Base-by-base conservation (phyloP, 2,329 filamentous ascomycete species). In the Botrytis fragariae region DNA sequence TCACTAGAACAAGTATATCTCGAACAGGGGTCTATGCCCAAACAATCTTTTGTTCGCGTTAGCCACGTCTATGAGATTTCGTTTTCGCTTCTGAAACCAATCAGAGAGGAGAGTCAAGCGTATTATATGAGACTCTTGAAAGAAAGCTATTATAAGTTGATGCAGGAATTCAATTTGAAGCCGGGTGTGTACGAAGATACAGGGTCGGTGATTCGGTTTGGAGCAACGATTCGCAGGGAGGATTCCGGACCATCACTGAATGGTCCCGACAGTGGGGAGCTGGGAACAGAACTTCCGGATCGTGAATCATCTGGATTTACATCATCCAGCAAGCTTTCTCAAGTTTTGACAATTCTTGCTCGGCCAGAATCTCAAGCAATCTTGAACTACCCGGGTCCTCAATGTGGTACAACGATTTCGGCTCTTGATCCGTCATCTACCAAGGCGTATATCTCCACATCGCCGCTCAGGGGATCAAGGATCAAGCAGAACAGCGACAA, bases 391-490 rank as follows among this genome's bases (percentile, higher is more conserved):
- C 10, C 10, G 1, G 9, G 14, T 39, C 9, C 2, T 18, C 32
- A 37, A 61, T 0, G n/a, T n/a, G 10, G 5, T 3, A 6, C 59
- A 4, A 25, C 0, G 16, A 5, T 6, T 8, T 14, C 32, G 22
- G 7, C 59, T 25, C 5, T 25, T 10, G 1, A n/a, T 37, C 8
- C 20, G 14, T 14, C 32, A 16, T 25, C 10, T 16, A 37, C 29
- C 0, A 7, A 35, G 5, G 7, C 2, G 37, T 20, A 2, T 1
- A 32, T 12, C 5, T 37, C 22, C 8, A 25, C 20, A n/a, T 12
- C 12, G 14, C 10, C 59, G n/a, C 0, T 16, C 32, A 0, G 1
- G 9, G 12, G 2, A 14, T 8, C 10, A 8, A 16, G 4, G 6
- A 12, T 2, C 7, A 32, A 67, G 20, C 32, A 37, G 32, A 22